Percentiles rank a stretch among this genome's conserved stretches.
Evolutionary conservation across 1,284 basidiomycete genomes (phyloP).

Genomic region (Heliocybe sulcata): DNA sequence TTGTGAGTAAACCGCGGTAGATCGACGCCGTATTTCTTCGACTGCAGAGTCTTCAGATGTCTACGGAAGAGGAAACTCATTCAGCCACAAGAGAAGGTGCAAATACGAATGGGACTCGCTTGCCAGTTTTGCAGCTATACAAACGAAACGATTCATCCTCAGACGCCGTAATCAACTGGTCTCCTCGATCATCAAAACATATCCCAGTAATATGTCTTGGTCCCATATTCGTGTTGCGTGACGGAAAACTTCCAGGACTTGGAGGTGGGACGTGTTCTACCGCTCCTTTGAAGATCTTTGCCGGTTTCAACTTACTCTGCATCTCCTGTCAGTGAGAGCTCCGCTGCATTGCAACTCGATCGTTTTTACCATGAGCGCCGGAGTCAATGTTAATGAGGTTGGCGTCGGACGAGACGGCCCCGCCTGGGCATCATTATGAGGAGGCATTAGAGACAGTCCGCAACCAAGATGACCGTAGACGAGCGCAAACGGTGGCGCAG

Average conservation of each 20-base stretch:
- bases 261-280: constrained; percentile 55
- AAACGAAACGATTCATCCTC: constrained; percentile 92
- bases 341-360: neutral
- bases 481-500: neutral
- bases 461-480: no score
- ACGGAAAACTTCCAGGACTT: constrained; percentile 33
- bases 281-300: constrained; percentile 81
- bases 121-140: constrained; percentile 86
- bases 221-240: constrained; percentile 31
- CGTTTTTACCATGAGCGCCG: constrained; percentile 22
- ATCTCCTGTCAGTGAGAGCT: neutral
- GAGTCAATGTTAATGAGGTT: constrained; percentile 16
- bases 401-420: constrained; percentile 13
- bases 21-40: constrained; percentile 96
- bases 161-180: constrained; percentile 79
- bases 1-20: constrained; percentile 94
- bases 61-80: constrained; percentile 28
- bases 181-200: constrained; percentile 87
- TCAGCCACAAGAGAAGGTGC: constrained; percentile 13
- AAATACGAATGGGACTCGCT: constrained; percentile 56
- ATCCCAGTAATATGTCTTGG: constrained; percentile 81
- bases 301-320: constrained; percentile 75
- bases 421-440: constrained; percentile 9
- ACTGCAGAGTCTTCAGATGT: constrained; percentile 73
- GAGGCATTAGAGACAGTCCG: constrained; percentile 10